Evolutionary conservation across 2,329 filamentous ascomycete genomes (phyloP).

Genomic region (Rhexocercosporidium sp.): DNA sequence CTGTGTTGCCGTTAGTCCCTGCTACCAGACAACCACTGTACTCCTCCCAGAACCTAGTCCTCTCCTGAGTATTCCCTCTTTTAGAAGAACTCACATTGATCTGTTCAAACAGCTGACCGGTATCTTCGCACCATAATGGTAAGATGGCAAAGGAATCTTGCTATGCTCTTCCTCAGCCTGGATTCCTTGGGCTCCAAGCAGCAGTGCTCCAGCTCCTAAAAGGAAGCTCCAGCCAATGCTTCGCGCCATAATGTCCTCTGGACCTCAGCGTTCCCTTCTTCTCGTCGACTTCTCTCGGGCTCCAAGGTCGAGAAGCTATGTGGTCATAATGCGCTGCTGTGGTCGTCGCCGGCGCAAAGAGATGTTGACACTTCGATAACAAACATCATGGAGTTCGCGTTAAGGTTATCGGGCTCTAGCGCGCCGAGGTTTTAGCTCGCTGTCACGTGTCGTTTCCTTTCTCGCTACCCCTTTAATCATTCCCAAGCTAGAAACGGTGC

Average conservation of each 20-base stretch:
- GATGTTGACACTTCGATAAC: not conserved
- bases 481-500: not conserved
- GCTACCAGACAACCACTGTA: not conserved
- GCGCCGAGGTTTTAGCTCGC: not conserved
- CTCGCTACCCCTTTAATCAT: not conserved
- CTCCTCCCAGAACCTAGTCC: not conserved
- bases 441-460: not conserved
- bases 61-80: not conserved
- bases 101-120: slow-evolving; percentile 76
- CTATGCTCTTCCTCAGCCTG: slow-evolving; percentile 32
- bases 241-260: slow-evolving; percentile 21
- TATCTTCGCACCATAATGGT: slow-evolving; percentile 70
- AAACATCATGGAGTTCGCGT: slow-evolving; percentile 3
- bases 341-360: slow-evolving; percentile 1
- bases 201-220: slow-evolving; percentile 15
- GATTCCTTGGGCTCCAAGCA: slow-evolving; percentile 10
- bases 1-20: slow-evolving; percentile 49
- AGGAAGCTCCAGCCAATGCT: slow-evolving; percentile 6
- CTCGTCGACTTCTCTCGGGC: slow-evolving; percentile 13
- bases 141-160: slow-evolving; percentile 55
- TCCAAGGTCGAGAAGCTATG: slow-evolving; percentile 1
- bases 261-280: not conserved
- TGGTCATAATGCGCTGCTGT: slow-evolving; percentile 3
- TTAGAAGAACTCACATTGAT: slow-evolving; percentile 61
- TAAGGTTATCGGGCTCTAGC: not conserved